A percentile compares a stretch with the other conserved stretches of the same genome.
Evolutionary conservation across 2,329 filamentous ascomycete genomes (phyloP).

Genomic region (Emydomyces testavorans): DNA sequence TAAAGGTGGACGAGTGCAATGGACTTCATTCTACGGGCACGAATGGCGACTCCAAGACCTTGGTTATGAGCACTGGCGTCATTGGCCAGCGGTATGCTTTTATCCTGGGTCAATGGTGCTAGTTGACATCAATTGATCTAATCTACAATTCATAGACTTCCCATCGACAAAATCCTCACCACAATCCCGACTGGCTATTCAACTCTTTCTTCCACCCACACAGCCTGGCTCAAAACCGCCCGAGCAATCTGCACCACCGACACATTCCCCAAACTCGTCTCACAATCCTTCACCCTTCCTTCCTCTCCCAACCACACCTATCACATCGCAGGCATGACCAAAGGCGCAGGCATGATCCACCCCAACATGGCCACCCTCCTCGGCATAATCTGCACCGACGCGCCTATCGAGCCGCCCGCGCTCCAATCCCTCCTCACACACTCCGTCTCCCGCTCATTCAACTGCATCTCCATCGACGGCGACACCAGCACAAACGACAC

Average conservation of each 20-base stretch:
- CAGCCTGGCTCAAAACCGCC: slow-evolving; percentile 76
- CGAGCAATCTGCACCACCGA: slow-evolving; percentile 96
- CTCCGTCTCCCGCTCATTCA: slow-evolving; percentile 78
- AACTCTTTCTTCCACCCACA: slow-evolving; percentile 61
- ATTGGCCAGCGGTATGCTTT: slow-evolving; percentile 71
- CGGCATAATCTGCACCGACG: slow-evolving; percentile 84
- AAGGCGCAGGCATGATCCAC: slow-evolving; percentile 98
- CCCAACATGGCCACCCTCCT: slow-evolving; percentile 97
- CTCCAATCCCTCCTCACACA: slow-evolving; percentile 59
- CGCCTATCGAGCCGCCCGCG: slow-evolving; percentile 57
- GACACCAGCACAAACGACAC: slow-evolving; percentile 98
- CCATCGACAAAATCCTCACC: slow-evolving; percentile 77
- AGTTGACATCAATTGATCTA: slow-evolving; percentile 4
- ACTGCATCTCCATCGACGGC: slow-evolving; percentile 92
- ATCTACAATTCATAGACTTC: slow-evolving; percentile 46
- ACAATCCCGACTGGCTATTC: slow-evolving; percentile 67
- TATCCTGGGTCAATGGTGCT: not conserved
- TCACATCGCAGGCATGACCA: slow-evolving; percentile 85
- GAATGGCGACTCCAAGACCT: slow-evolving; percentile 47
- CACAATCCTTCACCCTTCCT: slow-evolving; percentile 70
- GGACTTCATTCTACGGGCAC: slow-evolving; percentile 26
- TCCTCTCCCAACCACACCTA: slow-evolving; percentile 66
- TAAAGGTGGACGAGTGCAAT: slow-evolving; percentile 59
- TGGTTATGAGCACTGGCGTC: slow-evolving; percentile 97
- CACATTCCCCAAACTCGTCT: slow-evolving; percentile 93